A percentile compares a stretch with the other conserved stretches of the same genome.
These are phyloP conservation scores for Jasminum sambac DNA, from an alignment of 257 asterid species.

Conservation along the genomic window DNA sequence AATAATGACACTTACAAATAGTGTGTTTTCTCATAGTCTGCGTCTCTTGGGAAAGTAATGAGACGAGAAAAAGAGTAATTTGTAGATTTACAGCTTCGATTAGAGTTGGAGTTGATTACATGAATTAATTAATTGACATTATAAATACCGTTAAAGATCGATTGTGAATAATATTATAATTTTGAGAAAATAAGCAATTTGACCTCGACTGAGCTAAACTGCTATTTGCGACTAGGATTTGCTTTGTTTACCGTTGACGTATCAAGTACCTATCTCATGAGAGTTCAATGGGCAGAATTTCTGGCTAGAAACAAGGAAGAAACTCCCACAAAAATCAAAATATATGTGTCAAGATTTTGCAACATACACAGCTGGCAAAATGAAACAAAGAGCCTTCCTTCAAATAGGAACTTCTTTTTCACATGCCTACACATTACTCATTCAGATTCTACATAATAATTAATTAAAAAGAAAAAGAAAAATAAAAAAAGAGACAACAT, in stretches of 20 bases:
- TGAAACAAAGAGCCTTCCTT: constrained; percentile 23
- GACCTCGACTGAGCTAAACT: background rate
- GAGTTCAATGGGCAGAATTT: constrained; percentile 42
- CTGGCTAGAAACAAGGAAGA: constrained; percentile 51
- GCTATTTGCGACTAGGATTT: constrained; percentile 26
- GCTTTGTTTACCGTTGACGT: constrained; percentile 24
- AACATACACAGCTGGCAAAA: constrained; percentile 28
- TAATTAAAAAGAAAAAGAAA: background rate
- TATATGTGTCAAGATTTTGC: constrained; percentile 22
- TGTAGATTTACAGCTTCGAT: no score
- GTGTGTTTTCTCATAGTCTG: no score
- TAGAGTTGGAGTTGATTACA: no score
- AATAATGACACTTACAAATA: no score
- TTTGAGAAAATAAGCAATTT: background rate
- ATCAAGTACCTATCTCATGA: constrained; percentile 39
- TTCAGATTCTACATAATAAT: constrained; percentile 36
- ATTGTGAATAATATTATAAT: no score
- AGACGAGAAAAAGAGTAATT: no score
- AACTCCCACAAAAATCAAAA: constrained; percentile 30
- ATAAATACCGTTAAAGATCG: no score
- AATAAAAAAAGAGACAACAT: constrained; percentile 26
- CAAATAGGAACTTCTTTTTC: constrained; percentile 41
- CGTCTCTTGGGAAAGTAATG: no score
- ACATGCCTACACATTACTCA: constrained; percentile 40
- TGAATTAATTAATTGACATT: no score